Conservation (phyloP, 2,329 filamentous ascomycete genomes). For the Pseudogymnoascus sp. region DNA sequence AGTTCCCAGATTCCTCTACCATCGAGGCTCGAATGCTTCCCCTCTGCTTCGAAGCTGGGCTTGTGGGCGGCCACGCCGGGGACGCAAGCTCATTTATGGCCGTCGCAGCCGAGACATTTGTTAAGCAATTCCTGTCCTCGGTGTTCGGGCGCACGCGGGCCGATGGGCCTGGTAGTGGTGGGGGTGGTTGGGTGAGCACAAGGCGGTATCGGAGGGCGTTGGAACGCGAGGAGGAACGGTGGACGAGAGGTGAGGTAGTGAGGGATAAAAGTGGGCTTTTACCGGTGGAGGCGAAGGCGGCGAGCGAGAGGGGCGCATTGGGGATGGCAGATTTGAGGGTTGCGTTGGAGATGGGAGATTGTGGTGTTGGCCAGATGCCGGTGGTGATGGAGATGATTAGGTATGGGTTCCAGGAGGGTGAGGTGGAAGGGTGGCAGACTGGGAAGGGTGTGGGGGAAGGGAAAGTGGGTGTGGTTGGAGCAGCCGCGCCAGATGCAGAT, state of each 20-base stretch:
- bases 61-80: slow-evolving; percentile 47
- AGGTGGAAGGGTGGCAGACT: slow-evolving; percentile 54
- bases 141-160: slow-evolving; percentile 56
- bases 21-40: slow-evolving; percentile 59
- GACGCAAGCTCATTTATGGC: slow-evolving; percentile 58
- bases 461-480: slow-evolving; percentile 32
- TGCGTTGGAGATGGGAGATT: slow-evolving; percentile 65
- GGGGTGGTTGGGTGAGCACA: slow-evolving; percentile 67
- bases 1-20: slow-evolving; percentile 56
- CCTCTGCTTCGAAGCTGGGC: slow-evolving; percentile 57
- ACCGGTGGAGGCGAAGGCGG: slow-evolving; percentile 71
- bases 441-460: slow-evolving; percentile 16
- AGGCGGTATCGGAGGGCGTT: slow-evolving; percentile 68
- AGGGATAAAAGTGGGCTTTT: slow-evolving; percentile 70
- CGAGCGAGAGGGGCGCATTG: slow-evolving; percentile 60
- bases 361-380: slow-evolving; percentile 68
- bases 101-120: slow-evolving; percentile 56
- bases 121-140: slow-evolving; percentile 56
- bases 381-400: slow-evolving; percentile 62
- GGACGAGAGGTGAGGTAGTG: slow-evolving; percentile 61
- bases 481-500: slow-evolving; percentile 44
- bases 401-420: slow-evolving; percentile 64
- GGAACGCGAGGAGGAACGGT: slow-evolving; percentile 64
- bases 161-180: slow-evolving; percentile 56
- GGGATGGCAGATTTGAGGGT: slow-evolving; percentile 71